Conservation (phyloP, 352 stramenopile species). For the Phytophthora kernoviae region DNA sequence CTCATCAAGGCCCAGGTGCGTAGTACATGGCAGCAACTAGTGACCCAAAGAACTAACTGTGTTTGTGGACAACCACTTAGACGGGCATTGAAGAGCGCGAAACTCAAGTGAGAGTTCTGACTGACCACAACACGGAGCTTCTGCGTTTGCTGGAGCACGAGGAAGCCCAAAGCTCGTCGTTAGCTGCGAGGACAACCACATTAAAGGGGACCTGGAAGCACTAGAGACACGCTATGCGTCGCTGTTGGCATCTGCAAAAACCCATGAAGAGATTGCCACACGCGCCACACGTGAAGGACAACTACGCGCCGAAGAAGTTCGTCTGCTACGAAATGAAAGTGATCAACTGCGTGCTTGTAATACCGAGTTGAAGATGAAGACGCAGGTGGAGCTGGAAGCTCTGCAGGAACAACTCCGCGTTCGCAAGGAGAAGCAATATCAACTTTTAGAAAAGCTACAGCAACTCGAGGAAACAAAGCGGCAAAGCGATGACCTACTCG, state of each 20-base stretch:
- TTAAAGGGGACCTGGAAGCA: constrained; percentile 82
- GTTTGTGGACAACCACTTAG: constrained; percentile 16
- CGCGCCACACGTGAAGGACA: constrained; percentile 91
- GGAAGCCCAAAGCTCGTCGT: constrained; percentile 83
- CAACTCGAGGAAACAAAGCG: constrained; percentile 93
- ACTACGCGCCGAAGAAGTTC: constrained; percentile 94
- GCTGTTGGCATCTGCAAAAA: constrained; percentile 92
- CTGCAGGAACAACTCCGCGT: constrained; percentile 96
- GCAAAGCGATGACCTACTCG: constrained; percentile 91
- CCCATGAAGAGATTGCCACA: constrained; percentile 91
- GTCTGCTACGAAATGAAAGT: constrained; percentile 84
- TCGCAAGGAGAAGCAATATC: constrained; percentile 98
- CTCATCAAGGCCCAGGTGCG: constrained; percentile 74
- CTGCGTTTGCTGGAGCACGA: constrained; percentile 94
- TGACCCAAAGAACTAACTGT: background rate
- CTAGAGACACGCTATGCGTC: constrained; percentile 89
- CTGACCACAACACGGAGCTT: constrained; percentile 96
- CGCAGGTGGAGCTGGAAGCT: constrained; percentile 94
- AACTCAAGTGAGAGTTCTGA: constrained; percentile 94
- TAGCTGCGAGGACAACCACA: constrained; percentile 58
- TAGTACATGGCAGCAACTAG: background rate
- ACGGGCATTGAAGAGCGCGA: constrained; percentile 88
- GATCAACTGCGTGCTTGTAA: constrained; percentile 95
- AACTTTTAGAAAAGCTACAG: constrained; percentile 96
- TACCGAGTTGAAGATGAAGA: constrained; percentile 94